Base-by-base conservation (phyloP, 1,139 yeast genomes). In the Candida tetrigidarum region DNA sequence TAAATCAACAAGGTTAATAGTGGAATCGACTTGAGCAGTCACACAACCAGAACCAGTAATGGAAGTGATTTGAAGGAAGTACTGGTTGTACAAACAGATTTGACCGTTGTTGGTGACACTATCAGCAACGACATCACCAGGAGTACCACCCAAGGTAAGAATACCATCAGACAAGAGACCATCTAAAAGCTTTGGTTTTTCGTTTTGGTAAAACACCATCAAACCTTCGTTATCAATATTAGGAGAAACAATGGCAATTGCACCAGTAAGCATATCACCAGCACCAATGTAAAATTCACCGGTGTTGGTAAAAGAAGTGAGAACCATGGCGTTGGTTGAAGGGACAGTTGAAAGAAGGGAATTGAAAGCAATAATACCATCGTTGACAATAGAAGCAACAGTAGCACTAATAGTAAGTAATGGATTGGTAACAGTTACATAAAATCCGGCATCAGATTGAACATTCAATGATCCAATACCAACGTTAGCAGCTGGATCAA, bases 31-130 rank as follows among this genome's bases (percentile, higher is more conserved):
- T 38, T 63, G 61, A 36, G 62, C 56, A 39, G 58, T 56, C 22
- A 64, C 45, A 54, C 72, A 67, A 42, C 72, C 72, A 32, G 46
- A 23, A 41, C 72, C 72, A 1, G 28, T 23, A 34, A 67, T 57
- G 11, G 44, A 42, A 15, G 67, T 57, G 11, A 60, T 43, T 47
- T 65, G 70, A 32, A 48, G 50, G 47, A 60, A 66, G 10, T 47
- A 56, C 32, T 54, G 51, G 41, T 63, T 57, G 29, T 50, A 48
- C 34, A 67, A 55, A 57, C 72, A 67, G 43, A 67, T 64, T 30
- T 60, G 58, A 50, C 71, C 71, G 35, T 54, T 52, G 45, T 66
- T 67, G 18, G 53, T 54, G 28, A 69, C 57, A 15, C n/a, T n/a
- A n/a, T n/a, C n/a, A n/a, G n/a, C n/a, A n/a, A n/a, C n/a, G n/a